These are phyloP conservation scores for Globisporangium paroecandrum DNA, from an alignment of 352 stramenopile genomes.

Conservation along the genomic window DNA sequence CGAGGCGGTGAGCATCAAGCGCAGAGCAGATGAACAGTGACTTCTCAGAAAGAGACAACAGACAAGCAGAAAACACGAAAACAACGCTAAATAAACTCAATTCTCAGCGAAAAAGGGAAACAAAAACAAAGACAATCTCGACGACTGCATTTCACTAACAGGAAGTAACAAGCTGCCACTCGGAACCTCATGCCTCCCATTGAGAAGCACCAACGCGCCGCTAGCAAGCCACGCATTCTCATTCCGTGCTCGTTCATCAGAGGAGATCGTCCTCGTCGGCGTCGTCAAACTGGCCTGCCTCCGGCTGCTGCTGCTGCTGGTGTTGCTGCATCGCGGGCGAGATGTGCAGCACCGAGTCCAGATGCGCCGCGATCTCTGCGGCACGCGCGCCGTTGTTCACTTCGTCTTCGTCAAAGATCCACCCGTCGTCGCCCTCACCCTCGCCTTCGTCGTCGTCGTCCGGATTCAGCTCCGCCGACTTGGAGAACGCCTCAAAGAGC, in stretches of 20 bases:
- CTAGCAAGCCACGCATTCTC: too few species aligned
- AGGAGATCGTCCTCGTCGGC: constrained; percentile 62
- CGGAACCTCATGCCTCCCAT: not conserved
- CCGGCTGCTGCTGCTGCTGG: constrained; percentile 19
- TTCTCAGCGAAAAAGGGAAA: not conserved
- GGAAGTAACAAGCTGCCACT: not conserved
- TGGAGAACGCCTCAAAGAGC: constrained; percentile 73
- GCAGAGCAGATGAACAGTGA: too few species aligned
- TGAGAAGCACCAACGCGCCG: too few species aligned
- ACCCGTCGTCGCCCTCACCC: constrained; percentile 45
- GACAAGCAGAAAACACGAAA: not conserved
- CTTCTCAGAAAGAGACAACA: not conserved
- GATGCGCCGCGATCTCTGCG: constrained; percentile 52
- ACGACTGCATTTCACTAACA: not conserved
- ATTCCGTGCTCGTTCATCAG: too few species aligned
- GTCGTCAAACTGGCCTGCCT: constrained; percentile 78
- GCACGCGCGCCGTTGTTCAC: constrained; percentile 60
- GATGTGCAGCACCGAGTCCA: constrained; percentile 73
- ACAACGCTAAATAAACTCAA: constrained; percentile 1
- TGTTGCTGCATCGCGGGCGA: constrained; percentile 34
- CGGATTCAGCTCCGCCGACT: constrained; percentile 81
- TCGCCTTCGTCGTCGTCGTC: constrained; percentile 58
- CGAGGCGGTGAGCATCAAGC: too few species aligned
- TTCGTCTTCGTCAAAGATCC: constrained; percentile 84
- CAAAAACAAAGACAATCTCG: not conserved